Conservation (phyloP, 208 protist genomes). For the Borovskyia barvae region DNA sequence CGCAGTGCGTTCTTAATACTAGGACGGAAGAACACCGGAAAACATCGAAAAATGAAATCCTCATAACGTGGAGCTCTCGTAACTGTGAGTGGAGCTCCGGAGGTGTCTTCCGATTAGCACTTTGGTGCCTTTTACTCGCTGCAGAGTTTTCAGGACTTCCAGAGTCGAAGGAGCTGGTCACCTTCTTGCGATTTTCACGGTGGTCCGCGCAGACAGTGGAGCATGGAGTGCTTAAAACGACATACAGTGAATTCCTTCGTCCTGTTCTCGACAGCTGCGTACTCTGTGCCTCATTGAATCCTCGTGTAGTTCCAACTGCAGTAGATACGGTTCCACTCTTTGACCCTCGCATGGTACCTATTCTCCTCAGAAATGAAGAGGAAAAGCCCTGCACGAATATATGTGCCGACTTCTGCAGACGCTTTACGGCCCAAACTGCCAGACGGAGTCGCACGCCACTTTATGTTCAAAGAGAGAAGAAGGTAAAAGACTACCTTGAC, state of each 20-base stretch:
- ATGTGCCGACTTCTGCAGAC: no score
- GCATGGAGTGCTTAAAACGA: conserved; percentile 18
- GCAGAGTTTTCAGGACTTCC: conserved; percentile 36
- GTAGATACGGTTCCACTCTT: conserved; percentile 62
- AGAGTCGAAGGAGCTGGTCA: conserved; percentile 31
- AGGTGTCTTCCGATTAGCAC: conserved; percentile 21
- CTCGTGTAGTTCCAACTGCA: conserved; percentile 19
- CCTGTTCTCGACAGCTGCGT: conserved; percentile 50
- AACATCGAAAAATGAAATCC: neutral
- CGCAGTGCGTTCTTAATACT: conserved; percentile 20
- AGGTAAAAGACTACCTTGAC: conserved; percentile 28
- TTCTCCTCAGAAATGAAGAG: conserved; percentile 5
- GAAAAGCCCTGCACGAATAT: no score
- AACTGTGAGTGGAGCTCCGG: conserved; percentile 13
- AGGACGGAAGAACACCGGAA: neutral
- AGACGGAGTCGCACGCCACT: neutral
- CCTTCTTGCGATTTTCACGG: conserved; percentile 45
- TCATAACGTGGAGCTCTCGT: conserved; percentile 1
- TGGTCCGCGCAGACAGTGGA: conserved; percentile 47
- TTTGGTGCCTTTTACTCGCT: conserved; percentile 68
- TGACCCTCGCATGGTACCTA: conserved; percentile 32
- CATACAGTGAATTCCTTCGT: conserved; percentile 42
- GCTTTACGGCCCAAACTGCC: neutral
- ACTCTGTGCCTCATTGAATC: conserved; percentile 48
- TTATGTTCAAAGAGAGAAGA: conserved; percentile 2